A percentile compares a stretch with the other conserved stretches of the same genome.
phyloP scores from a whole-genome alignment of 1,139 yeast genomes.

The Candida mesenterica region DNA sequence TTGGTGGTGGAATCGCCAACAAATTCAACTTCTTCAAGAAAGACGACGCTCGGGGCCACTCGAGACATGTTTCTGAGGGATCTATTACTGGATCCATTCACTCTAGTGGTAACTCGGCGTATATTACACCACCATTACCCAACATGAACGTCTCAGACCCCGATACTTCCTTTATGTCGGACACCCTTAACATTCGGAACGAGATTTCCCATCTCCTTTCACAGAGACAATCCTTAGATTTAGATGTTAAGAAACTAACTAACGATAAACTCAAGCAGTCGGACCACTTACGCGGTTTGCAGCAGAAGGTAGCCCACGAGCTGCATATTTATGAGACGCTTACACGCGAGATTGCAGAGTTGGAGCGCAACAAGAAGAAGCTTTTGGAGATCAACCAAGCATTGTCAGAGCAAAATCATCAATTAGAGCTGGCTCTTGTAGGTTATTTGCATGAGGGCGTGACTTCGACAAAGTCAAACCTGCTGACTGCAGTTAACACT shows the following conservation, averaged over 20 bases:
- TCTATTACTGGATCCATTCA: constrained; percentile 33
- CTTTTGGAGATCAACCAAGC: constrained; percentile 25
- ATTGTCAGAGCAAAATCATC: constrained; percentile 26
- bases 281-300: constrained; percentile 24
- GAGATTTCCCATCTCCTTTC: constrained; percentile 4
- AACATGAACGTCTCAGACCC: not conserved
- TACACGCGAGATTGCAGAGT: constrained; percentile 28
- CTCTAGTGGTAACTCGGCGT: constrained; percentile 29
- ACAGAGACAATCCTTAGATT: constrained; percentile 17
- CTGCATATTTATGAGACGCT: constrained; percentile 25
- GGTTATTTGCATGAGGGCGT: constrained; percentile 1
- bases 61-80: constrained; percentile 45
- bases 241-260: constrained; percentile 30
- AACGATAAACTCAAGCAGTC: constrained; percentile 28
- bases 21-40: constrained; percentile 37
- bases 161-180: not conserved
- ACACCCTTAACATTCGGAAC: not conserved
- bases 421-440: constrained; percentile 14
- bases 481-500: not conserved
- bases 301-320: constrained; percentile 10
- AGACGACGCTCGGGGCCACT: constrained; percentile 27
- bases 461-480: constrained; percentile 1
- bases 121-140: constrained; percentile 48
- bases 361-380: constrained; percentile 26
- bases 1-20: constrained; percentile 16